Base-by-base conservation (phyloP, 176 grass and related monocot species). In the Poa pratensis region DNA sequence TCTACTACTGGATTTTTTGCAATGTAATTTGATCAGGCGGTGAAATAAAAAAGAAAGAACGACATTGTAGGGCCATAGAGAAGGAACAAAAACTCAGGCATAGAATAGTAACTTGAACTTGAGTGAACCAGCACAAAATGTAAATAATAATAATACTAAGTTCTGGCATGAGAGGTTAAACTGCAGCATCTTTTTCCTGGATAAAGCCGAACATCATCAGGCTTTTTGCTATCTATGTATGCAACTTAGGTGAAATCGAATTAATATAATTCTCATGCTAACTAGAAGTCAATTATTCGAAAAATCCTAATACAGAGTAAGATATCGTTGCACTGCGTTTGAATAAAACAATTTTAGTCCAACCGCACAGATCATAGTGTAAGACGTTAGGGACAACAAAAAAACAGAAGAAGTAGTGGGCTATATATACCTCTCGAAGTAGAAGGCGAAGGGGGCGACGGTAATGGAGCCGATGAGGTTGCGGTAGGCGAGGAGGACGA, bases 401-500 rank as follows among this genome's bases (percentile, higher is more conserved):
- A 5, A 19, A 35, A 39, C 4, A 16, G 13, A 61, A 40, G 14
- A 40, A 26, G 14, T 11, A 75, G 8, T 18, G 15, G 73, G 73
- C 48, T 30, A 34, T 52, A 88, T 30, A 34, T 52, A 88, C 88
- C 88, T 90, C 72, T 90, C 78, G 7, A 86, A 60, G 78, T 80
- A 88, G 14, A 87, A 82, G 73, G 85, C 85, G 13, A 90, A 73
- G 2, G 91, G 85, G 0, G 55, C 74, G 9, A 93, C 43, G 32
- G 58, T 46, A 24, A 86, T 27, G 32, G 83, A 43, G 8, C 73
- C 91, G 13, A 80, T 34, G 69, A 83, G 42, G 63, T 93, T 87
- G 79, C 91, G 91, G 71, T 90, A 93, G 23, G 59, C 61, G 58
- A 90, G 73, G 67, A 90, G 85, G 64, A 79, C 82, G 68, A 86